A percentile compares a stretch with the other conserved stretches of the same genome.
Evolutionary conservation across 306 rosid species (phyloP).

Genomic region (Lablab purpureus): DNA sequence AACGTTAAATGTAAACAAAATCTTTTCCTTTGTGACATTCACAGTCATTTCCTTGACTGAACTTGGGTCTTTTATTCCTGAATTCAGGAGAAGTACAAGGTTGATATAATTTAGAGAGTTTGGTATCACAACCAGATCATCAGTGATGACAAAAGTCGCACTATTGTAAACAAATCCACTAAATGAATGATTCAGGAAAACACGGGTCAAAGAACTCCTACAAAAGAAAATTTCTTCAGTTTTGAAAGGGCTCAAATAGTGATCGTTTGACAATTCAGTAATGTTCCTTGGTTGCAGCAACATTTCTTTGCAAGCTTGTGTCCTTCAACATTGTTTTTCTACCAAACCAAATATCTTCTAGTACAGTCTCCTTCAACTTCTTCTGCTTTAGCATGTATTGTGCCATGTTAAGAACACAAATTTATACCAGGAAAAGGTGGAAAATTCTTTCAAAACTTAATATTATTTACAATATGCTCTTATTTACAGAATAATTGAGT

Average conservation of each 20-base stretch:
- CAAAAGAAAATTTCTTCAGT: neutral
- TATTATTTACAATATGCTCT: too few species aligned
- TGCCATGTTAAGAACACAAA: too few species aligned
- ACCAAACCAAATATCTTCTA: too few species aligned
- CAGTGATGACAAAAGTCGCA: neutral
- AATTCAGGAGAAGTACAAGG: neutral
- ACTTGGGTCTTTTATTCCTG: neutral
- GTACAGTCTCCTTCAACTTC: too few species aligned
- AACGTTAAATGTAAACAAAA: too few species aligned
- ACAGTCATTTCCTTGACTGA: neutral
- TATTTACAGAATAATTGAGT: too few species aligned
- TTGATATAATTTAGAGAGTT: neutral
- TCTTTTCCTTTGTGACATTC: neutral
- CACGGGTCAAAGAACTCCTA: neutral
- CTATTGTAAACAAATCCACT: neutral
- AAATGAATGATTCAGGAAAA: neutral
- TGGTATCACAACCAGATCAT: neutral
- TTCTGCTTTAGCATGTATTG: too few species aligned
- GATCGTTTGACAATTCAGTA: accelerated
- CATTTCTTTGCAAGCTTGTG: neutral
- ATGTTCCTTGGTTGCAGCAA: neutral
- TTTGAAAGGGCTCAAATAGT: neutral
- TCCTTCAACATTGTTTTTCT: too few species aligned
- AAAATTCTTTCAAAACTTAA: too few species aligned
- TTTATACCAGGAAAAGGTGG: too few species aligned